Percentiles rank a stretch among this genome's conserved stretches.
Evolutionary conservation across 2,329 filamentous ascomycete species (phyloP).

Genomic region (Xylariaceae sp.): DNA sequence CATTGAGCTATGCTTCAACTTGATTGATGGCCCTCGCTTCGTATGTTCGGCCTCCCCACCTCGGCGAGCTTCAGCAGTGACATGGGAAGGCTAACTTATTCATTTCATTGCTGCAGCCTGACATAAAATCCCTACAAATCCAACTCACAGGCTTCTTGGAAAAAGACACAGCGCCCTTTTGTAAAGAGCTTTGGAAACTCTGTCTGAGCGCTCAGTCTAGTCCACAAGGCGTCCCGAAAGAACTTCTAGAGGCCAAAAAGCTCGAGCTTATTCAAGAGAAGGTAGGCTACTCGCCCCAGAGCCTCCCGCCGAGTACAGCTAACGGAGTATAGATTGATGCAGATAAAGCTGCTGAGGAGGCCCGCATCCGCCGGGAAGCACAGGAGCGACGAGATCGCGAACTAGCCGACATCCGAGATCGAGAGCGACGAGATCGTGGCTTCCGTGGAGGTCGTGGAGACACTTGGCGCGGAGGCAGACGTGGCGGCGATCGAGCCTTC

Average conservation of each 20-base stretch:
- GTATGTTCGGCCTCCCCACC: constrained; percentile 11
- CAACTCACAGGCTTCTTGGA: constrained; percentile 93
- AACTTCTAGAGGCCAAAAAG: constrained; percentile 94
- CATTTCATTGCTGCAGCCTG: constrained; percentile 67
- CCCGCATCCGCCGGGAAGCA: constrained; percentile 66
- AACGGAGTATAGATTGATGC: constrained; percentile 62
- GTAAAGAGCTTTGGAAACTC: constrained; percentile 89
- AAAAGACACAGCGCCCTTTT: constrained; percentile 83
- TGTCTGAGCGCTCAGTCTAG: constrained; percentile 85
- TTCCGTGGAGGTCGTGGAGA: constrained; percentile 50
- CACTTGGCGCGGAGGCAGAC: constrained; percentile 48
- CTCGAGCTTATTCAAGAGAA: constrained; percentile 91
- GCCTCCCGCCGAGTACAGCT: constrained; percentile 6
- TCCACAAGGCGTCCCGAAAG: constrained; percentile 87
- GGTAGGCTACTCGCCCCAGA: constrained; percentile 45
- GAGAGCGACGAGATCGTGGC: constrained; percentile 54
- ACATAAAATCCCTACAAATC: constrained; percentile 93
- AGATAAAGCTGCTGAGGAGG: constrained; percentile 74
- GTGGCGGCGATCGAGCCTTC: constrained; percentile 48
- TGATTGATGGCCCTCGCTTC: constrained; percentile 22
- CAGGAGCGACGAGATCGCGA: constrained; percentile 69
- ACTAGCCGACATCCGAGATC: constrained; percentile 62
- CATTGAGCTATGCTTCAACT: constrained; percentile 66
- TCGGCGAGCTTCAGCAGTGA: not conserved
- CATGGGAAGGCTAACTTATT: constrained; percentile 3